Evolutionary conservation across 805 yeast species (phyloP), one percentile per base, ranked within the genome.

Genomic region (Teunomyces funiuensis): DNA sequence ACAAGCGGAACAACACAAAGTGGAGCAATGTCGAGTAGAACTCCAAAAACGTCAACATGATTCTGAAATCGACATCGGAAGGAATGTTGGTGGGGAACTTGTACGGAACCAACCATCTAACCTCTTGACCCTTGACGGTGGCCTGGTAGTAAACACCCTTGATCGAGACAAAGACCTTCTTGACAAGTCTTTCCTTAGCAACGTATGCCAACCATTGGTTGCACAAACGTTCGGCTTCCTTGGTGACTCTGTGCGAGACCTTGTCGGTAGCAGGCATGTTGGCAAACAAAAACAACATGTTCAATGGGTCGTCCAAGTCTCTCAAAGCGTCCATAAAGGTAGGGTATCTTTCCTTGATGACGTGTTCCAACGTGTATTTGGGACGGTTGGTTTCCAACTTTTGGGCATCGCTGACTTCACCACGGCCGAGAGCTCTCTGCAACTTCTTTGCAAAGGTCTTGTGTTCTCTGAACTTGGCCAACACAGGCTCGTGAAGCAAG

Each of bases 101-200:
- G 77, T 84, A 93, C 17, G 99, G 99, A 36, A 88, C 95, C 45
- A 93, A 79, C 99, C 99, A 93, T 67, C 91, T 79, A 34, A 93
- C 76, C 51, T 88, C 96, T 65, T 89, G 96, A 51, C 99, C 99
- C 63, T 78, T 82, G 36, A 93, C 81, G 47, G 63, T 78, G 25
- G 97, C 98, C 63, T 89, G 88, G 61, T 91, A 93, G 66, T 93
- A 93, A 13, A 91, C 95, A 70, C 99, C 99, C 66, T 93, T 93
- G 59, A 93, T 91, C 37, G 96, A 85, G 28, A 93, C 97, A 69
- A 93, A 93, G 11, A 89, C 96, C 63, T 91, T 93, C 53, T 82
- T 80, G 52, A 93, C 68, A 26, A 82, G 69, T 56, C 89, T 77
- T 63, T 91, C 95, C 54, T 82, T 82, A 10, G 98, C 88, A 43